phyloP scores from a whole-genome alignment of 2,329 filamentous ascomycete genomes.

The Lecanicillium sp. region DNA sequence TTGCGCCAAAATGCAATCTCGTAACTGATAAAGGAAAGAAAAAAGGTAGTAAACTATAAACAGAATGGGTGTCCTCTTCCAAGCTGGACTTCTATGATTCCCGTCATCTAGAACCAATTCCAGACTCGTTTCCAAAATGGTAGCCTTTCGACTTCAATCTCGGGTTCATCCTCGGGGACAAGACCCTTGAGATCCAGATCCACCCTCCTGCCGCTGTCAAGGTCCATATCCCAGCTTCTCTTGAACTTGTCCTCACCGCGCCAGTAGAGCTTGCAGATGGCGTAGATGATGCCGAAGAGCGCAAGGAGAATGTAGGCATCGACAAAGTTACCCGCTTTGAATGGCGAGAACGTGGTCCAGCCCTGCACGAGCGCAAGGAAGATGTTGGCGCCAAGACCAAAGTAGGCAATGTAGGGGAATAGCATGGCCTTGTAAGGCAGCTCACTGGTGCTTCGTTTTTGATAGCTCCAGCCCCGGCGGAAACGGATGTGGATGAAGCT shows the following conservation, averaged over 20 bases:
- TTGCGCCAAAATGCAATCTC: too few species aligned
- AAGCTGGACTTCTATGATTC: background rate
- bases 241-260: conserved; percentile 39
- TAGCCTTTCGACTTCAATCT: conserved; percentile 16
- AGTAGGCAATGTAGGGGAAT: conserved; percentile 52
- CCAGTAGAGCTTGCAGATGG: conserved; percentile 45
- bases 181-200: conserved; percentile 40
- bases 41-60: background rate
- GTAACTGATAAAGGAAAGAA: too few species aligned
- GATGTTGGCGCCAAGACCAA: conserved; percentile 47
- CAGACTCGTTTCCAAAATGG: conserved; percentile 36
- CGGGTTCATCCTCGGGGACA: conserved; percentile 19
- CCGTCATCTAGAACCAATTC: conserved; percentile 28
- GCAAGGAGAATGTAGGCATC: conserved; percentile 55
- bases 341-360: conserved; percentile 51
- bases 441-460: conserved; percentile 45
- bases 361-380: conserved; percentile 54
- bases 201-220: conserved; percentile 44
- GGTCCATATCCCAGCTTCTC: conserved; percentile 43
- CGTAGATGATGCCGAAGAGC: conserved; percentile 49
- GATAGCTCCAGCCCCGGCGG: conserved; percentile 51
- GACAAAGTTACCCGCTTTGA: conserved; percentile 50
- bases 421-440: conserved; percentile 47
- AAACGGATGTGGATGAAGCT: conserved; percentile 66
- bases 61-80: background rate